A percentile compares a stretch with the other conserved stretches of the same genome.
Conservation (phyloP, 176 grass and related monocot genomes). For the Oryza brachyantha region DNA sequence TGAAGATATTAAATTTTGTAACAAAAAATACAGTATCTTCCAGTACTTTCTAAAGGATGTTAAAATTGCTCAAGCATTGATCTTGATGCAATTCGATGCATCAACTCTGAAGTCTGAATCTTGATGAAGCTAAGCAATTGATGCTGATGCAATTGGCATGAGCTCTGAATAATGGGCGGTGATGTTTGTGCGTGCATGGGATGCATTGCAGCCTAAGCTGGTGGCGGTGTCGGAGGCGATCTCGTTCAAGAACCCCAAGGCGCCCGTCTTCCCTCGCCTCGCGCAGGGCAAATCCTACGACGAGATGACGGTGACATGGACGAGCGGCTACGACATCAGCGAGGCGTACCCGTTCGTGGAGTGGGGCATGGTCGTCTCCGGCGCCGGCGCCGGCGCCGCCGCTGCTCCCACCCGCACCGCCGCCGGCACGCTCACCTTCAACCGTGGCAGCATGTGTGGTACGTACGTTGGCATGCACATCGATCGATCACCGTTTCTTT, state of each 20-base stretch:
- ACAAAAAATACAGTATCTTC: no score
- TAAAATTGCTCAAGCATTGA: no score
- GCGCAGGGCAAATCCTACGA: slow-evolving; percentile 79
- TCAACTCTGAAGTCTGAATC: no score
- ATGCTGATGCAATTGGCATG: background rate
- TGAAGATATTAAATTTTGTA: no score
- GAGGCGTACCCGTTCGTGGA: slow-evolving; percentile 95
- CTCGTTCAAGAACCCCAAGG: slow-evolving; percentile 77
- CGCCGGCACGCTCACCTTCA: slow-evolving; percentile 82
- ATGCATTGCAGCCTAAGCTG: slow-evolving; percentile 51
- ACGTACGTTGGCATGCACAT: background rate
- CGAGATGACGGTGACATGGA: slow-evolving; percentile 93
- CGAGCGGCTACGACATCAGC: slow-evolving; percentile 82
- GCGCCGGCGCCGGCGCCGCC: slow-evolving; percentile 15
- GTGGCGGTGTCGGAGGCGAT: slow-evolving; percentile 55
- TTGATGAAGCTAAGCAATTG: no score
- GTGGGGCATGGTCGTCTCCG: slow-evolving; percentile 44
- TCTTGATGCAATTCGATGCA: background rate
- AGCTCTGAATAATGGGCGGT: no score
- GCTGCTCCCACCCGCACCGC: slow-evolving; percentile 50
- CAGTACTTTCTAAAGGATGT: no score
- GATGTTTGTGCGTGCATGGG: no score
- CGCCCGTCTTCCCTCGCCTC: slow-evolving; percentile 86
- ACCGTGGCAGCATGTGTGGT: slow-evolving; percentile 75
- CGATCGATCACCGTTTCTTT: no score